Base-by-base conservation (phyloP, 140 eudicot genomes). In the Stevia rebaudiana region DNA sequence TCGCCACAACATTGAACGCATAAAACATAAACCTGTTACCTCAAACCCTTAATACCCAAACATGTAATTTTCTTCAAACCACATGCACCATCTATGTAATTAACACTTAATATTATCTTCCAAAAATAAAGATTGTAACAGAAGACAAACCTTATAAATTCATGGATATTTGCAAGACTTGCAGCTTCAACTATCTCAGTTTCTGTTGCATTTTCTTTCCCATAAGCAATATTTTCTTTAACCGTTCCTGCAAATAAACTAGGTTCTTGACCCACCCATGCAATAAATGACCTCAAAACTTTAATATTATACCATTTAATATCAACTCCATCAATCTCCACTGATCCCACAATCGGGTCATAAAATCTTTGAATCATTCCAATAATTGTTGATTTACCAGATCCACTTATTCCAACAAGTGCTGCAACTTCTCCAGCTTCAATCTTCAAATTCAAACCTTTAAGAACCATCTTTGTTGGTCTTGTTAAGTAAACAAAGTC, bases 241-340 rank as follows among this genome's bases (percentile, higher is more conserved):
- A 82, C 54, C 1, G 83, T 65, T 44, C 83, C 87, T 25, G 79
- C 75, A 60, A 68, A 77, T n/a, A 81, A 33, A 2, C 73, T 71
- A 9, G 86, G 80, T 23, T 81, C 86, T 18, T 82, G 87, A 21
- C 87, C 68, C 9, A 82, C 87, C 47, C 75, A 51, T 24, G 81
- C 83, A 44, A 78, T 74, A 46, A 60, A 79, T 12, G 73, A 46
- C 25, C 85, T 61, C 39, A 67, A 55, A 10, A 42, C 62, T 50
- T 63, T 65, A 15, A 68, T 21, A 18, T 71, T 61, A 51, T 71
- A 60, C 33, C 61, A 0, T 41, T 23, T 76, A 9, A 80, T 59
- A 41, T 79, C 75, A 21, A 37, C 30, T 37, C 67, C 80, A 40
- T 79, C 80, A 8, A 79, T 51, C 33, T 63, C 47, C 5, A 79